Evolutionary conservation across 2,329 filamentous ascomycete genomes (phyloP), one percentile per base, ranked within the genome.

Genomic region (Cladosporium colombiae): DNA sequence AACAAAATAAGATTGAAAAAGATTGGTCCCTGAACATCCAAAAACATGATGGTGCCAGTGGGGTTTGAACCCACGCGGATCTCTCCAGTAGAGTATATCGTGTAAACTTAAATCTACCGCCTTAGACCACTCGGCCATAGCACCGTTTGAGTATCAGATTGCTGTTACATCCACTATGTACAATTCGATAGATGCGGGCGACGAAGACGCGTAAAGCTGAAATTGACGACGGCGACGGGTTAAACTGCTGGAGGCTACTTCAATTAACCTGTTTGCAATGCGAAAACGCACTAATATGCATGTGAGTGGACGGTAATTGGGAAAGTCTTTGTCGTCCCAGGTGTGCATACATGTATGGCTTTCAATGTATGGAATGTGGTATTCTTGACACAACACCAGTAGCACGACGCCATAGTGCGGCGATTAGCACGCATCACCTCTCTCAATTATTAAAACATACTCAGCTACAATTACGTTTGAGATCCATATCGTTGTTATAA

Each of bases 101-200:
- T 27, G 2, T 21, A 11, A 21, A 21, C 67, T 68, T 68, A 68
- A 68, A 68, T 68, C 67, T 68, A 67, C 67, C 67, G 67, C 67
- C 67, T 68, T 68, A 68, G 52, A 68, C 67, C 67, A 68, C 67
- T 68, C 67, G 67, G 67, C 67, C 67, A 68, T 49, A 55, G 52
- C 31, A 49, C 29, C 64, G 64, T 58, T 31, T 25, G 21, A 50
- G 23, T 52, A 18, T 1, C 23, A 6, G 10, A 27, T 8, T 16
- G 49, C 27, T 4, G 21, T 18, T 18, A 8, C 49, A 27, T 16
- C n/a, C n/a, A n/a, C n/a, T n/a, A n/a, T n/a, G n/a, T n/a, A n/a
- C n/a, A n/a, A n/a, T n/a, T n/a, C n/a, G n/a, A n/a, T n/a, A n/a
- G n/a, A n/a, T n/a, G n/a, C n/a, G n/a, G n/a, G n/a, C n/a, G n/a